These are phyloP conservation scores for Luffa acutangula DNA, from an alignment of 306 rosid species.

Conservation along the genomic window DNA sequence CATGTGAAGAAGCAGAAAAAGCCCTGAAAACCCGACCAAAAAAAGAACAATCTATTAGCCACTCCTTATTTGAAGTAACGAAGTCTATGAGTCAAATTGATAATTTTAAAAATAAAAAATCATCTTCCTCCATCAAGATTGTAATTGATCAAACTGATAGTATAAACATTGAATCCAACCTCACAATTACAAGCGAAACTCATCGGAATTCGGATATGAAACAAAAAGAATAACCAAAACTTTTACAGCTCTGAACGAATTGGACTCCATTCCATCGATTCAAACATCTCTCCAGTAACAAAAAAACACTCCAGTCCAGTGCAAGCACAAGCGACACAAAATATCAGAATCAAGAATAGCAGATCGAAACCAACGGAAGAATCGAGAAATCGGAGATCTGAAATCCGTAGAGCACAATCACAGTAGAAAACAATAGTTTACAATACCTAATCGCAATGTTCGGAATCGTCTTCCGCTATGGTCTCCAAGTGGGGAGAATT, in stretches of 20 bases:
- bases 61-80: too few species aligned
- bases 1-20: background rate
- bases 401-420: background rate
- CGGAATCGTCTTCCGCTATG: constrained; percentile 24
- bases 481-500: constrained; percentile 53
- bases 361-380: background rate
- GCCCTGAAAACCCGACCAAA: too few species aligned
- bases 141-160: background rate
- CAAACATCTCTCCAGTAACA: background rate
- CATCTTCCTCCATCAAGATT: too few species aligned
- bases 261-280: background rate
- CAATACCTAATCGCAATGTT: background rate
- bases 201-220: background rate
- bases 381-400: background rate
- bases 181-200: background rate
- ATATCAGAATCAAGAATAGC: background rate
- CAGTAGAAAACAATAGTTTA: background rate
- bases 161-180: background rate
- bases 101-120: too few species aligned
- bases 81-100: too few species aligned
- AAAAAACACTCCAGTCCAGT: too few species aligned
- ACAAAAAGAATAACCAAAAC: background rate
- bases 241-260: background rate
- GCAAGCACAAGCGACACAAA: background rate
- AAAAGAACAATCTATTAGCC: too few species aligned